Base-by-base conservation (phyloP, 192 early-diverging fungal genomes). In the Helicostylum pulchrum region DNA sequence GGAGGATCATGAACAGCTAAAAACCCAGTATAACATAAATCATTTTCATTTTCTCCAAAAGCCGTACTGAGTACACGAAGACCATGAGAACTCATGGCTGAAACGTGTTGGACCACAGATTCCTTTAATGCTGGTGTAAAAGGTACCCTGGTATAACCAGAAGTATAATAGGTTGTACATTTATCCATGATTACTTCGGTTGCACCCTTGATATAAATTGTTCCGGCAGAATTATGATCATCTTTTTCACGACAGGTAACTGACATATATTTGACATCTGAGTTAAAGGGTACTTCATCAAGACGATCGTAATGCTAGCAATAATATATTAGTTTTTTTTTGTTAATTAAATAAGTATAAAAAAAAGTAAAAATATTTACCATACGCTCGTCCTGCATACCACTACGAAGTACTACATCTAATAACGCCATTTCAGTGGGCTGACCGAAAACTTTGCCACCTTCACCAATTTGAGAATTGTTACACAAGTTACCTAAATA, bases 1-100 rank as follows among this genome's bases (percentile, higher is more conserved):
- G 95, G 94, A 21, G 97, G 95, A 76, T 99, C 97, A 58, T 90
- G 87, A 85, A 99, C 92, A 10, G 89, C 93, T 45, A 95, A 80
- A 85, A 91, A 80, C 44, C 97, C 83, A 53, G 87, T 86, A 80
- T 96, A 94, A 7, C 82, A 82, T 62, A 95, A 72, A 8, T 72
- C 65, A 11, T 80, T 73, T 6, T 66, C 44, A 19, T 81, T 77
- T 0, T 65, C 62, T 10, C 93, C 93, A 74, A 74, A 88, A 0
- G 94, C 95, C 60, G 93, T 85, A 14, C 86, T 85, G n/a, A 99
- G 75, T 14, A 97, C 86, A 54, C 95, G 89, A 68, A 99, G 73
- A 2, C 95, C 95, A 48, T 85, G 80, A 23, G 73, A 64, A 17
- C 93, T 84, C 68, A 94, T 87, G 43, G 91, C 81, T 53, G 83